Conservation (phyloP, 768 basidiomycete species). For the Hericium alpestre region DNA sequence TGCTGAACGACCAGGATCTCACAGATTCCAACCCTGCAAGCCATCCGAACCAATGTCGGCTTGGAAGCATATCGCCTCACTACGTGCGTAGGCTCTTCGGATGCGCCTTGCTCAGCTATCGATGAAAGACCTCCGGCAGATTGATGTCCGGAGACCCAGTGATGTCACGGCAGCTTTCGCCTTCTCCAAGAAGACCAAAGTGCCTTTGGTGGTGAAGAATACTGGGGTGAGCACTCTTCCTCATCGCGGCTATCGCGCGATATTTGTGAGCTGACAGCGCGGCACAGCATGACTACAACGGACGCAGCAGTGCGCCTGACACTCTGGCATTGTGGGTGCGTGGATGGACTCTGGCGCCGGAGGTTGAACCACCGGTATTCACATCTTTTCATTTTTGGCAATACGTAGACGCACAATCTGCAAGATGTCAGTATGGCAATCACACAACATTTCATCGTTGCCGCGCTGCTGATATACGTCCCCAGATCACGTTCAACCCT, state of each 20-base stretch:
- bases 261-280: too few species aligned
- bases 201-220: slow-evolving; percentile 22
- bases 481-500: slow-evolving; percentile 10
- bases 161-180: slow-evolving; percentile 19
- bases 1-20: slow-evolving; percentile 29
- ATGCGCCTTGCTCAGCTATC: neutral
- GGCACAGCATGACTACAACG: slow-evolving; percentile 22
- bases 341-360: neutral
- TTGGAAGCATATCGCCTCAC: slow-evolving; percentile 18
- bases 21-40: slow-evolving; percentile 12
- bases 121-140: slow-evolving; percentile 13
- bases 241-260: too few species aligned
- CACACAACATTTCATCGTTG: neutral
- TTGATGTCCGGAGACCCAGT: slow-evolving; percentile 13
- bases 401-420: slow-evolving; percentile 10
- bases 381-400: neutral
- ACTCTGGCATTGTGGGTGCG: slow-evolving; percentile 20
- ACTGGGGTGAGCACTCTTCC: slow-evolving; percentile 11
- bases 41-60: slow-evolving; percentile 13
- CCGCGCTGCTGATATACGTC: neutral
- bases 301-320: slow-evolving; percentile 17
- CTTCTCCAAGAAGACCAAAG: slow-evolving; percentile 16
- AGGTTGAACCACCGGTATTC: neutral
- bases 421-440: slow-evolving; percentile 6
- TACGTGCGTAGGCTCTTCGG: slow-evolving; percentile 14